Percentiles rank a stretch among this genome's conserved stretches.
Evolutionary conservation across 305 asterid genomes (phyloP).

Genomic region (Fraxinus floribunda): DNA sequence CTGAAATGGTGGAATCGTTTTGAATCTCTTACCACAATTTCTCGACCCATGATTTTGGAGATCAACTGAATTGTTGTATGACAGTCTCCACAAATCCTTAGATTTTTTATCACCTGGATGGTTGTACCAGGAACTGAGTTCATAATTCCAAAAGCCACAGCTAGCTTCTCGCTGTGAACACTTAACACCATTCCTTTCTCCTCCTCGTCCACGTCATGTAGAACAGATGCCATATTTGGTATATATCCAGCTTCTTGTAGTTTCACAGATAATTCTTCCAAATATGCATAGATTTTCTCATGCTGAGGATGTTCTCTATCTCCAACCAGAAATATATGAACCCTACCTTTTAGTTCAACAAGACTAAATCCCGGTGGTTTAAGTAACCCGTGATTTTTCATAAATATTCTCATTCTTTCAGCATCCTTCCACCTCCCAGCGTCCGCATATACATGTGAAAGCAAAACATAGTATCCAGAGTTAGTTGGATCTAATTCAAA

Average conservation of each 20-base stretch:
- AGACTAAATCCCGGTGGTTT: conserved; percentile 82
- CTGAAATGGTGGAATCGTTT: conserved; percentile 83
- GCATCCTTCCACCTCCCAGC: conserved; percentile 91
- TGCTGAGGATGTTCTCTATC: conserved; percentile 71
- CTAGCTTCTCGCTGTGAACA: conserved; percentile 83
- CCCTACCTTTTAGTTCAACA: conserved; percentile 61
- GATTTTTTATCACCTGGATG: conserved; percentile 71
- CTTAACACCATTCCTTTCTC: conserved; percentile 57
- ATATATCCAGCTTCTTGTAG: conserved; percentile 65
- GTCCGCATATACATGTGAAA: conserved; percentile 76
- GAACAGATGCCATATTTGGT: conserved; percentile 55
- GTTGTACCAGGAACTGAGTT: conserved; percentile 59
- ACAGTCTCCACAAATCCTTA: conserved; percentile 75
- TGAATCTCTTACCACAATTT: conserved; percentile 79
- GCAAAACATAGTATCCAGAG: conserved; percentile 73
- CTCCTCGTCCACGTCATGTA: conserved; percentile 83
- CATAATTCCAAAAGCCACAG: conserved; percentile 77
- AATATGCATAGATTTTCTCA: conserved; percentile 50
- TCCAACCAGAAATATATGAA: conserved; percentile 64
- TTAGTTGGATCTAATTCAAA: conserved; percentile 67
- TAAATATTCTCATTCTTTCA: conserved; percentile 54
- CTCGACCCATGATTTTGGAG: conserved; percentile 52
- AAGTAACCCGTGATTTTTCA: conserved; percentile 56
- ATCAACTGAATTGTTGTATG: conserved; percentile 63
- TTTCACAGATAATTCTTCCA: conserved; percentile 54